phyloP scores from a whole-genome alignment of 805 yeast genomes.

The Candida broadrunensis region DNA sequence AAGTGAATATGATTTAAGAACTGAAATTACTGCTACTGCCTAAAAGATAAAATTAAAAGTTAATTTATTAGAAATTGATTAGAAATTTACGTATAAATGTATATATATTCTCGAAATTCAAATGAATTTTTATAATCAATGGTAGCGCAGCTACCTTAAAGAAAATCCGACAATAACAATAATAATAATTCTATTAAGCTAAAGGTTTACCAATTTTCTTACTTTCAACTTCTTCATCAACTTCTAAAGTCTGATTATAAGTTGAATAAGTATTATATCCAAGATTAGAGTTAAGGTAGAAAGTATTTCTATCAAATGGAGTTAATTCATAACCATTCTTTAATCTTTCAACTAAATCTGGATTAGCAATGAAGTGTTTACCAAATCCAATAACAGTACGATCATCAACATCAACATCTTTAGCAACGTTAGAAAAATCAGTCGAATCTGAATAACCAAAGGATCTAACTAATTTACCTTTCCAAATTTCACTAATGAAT shows the following conservation, averaged over 20 bases:
- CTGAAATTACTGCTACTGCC: constrained; percentile 2
- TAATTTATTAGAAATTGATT: too few species aligned
- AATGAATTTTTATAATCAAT: neutral
- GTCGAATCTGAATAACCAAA: constrained; percentile 13
- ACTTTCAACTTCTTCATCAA: constrained; percentile 7
- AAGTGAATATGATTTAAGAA: constrained; percentile 52
- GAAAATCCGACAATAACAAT: too few species aligned
- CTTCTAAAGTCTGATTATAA: neutral
- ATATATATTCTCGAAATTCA: neutral
- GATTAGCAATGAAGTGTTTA: constrained; percentile 42
- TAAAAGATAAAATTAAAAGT: too few species aligned
- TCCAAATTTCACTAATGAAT: constrained; percentile 27
- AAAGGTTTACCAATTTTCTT: constrained; percentile 5
- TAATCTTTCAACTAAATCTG: constrained; percentile 40
- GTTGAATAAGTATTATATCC: constrained; percentile 24
- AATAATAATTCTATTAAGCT: too few species aligned
- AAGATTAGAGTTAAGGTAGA: constrained; percentile 29
- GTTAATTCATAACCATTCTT: constrained; percentile 31
- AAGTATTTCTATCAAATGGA: constrained; percentile 36
- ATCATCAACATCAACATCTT: constrained; percentile 11
- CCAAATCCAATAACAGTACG: constrained; percentile 43
- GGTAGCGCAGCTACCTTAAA: too few species aligned
- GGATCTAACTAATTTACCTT: constrained; percentile 13
- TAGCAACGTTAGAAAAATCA: constrained; percentile 5
- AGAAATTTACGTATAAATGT: neutral